A percentile compares a stretch with the other conserved stretches of the same genome.
Conservation (phyloP, 257 asterid genomes). For the Primulina tabacum region DNA sequence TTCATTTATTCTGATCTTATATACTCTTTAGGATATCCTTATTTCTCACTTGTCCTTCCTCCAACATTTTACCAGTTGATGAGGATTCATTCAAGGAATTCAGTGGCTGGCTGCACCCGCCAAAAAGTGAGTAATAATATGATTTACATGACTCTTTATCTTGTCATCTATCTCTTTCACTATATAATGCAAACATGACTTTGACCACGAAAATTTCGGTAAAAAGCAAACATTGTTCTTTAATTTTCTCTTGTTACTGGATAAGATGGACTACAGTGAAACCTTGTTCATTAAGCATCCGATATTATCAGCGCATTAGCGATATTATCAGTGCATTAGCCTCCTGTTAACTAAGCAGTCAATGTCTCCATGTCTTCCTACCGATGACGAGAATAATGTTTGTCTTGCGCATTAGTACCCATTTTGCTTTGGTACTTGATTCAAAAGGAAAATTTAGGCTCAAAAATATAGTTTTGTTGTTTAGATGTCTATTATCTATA, state of each 20-base stretch:
- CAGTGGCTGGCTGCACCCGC: conserved; percentile 83
- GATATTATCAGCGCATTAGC: background rate
- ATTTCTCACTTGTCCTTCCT: conserved; percentile 21
- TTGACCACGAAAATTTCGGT: conserved; percentile 5
- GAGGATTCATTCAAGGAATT: conserved; percentile 81
- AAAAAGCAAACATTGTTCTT: background rate
- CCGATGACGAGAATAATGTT: background rate
- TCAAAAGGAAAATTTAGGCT: background rate
- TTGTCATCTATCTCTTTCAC: conserved; percentile 17
- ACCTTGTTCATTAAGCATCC: conserved; percentile 9
- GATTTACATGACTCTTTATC: conserved; percentile 5
- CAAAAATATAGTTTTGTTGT: conserved; percentile 16
- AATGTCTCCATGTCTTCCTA: background rate
- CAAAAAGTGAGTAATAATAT: conserved; percentile 63
- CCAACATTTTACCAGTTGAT: conserved; percentile 41
- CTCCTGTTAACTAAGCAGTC: background rate
- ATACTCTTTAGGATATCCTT: conserved; percentile 10
- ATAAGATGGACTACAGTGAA: background rate
- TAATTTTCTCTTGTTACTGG: background rate
- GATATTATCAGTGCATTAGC: background rate
- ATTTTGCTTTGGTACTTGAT: background rate
- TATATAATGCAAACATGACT: conserved; percentile 6
- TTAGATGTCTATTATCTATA: conserved; percentile 12
- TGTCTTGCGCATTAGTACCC: background rate
- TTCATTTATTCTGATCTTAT: background rate